Evolutionary conservation across 129 eudicot genomes (phyloP).

Genomic region (Dittrichia graveolens): DNA sequence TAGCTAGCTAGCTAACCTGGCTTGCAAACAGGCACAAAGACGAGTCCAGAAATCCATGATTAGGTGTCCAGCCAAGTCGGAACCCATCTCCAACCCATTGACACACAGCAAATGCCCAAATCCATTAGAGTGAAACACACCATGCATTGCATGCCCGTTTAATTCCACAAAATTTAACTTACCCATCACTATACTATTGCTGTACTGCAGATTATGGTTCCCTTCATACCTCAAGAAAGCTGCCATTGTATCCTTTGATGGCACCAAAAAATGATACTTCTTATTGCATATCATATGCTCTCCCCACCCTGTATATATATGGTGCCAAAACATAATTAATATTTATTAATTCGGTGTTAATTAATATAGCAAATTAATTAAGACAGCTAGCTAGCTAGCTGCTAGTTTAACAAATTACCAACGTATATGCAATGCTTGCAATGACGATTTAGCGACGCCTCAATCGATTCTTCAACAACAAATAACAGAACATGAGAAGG

Average conservation of each 20-base stretch:
- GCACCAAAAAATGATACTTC: conserved; percentile 91
- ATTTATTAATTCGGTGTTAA: neutral
- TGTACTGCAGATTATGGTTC: neutral
- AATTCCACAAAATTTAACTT: conserved; percentile 76
- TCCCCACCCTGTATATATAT: conserved; percentile 86
- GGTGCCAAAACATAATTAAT: conserved; percentile 22
- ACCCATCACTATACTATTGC: conserved; percentile 42
- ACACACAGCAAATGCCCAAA: conserved; percentile 97
- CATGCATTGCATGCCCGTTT: conserved; percentile 81
- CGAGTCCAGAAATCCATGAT: conserved; percentile 96
- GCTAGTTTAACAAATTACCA: conserved; percentile 44
- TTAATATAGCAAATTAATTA: no score
- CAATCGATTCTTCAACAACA: conserved; percentile 83
- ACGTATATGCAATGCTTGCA: conserved; percentile 87
- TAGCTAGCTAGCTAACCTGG: conserved; percentile 49
- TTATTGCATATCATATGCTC: conserved; percentile 90
- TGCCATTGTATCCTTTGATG: conserved; percentile 72
- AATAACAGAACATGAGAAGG: conserved; percentile 63
- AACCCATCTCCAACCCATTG: conserved; percentile 80
- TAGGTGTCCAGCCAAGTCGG: conserved; percentile 80
- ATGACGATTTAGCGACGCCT: conserved; percentile 49
- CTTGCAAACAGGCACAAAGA: conserved; percentile 66
- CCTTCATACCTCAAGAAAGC: conserved; percentile 59
- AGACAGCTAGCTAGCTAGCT: no score
- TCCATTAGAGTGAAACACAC: conserved; percentile 97